A percentile compares a stretch with the other conserved stretches of the same genome.
Conservation (phyloP, 2,329 filamentous ascomycete genomes). For the Ascochyta fabae region DNA sequence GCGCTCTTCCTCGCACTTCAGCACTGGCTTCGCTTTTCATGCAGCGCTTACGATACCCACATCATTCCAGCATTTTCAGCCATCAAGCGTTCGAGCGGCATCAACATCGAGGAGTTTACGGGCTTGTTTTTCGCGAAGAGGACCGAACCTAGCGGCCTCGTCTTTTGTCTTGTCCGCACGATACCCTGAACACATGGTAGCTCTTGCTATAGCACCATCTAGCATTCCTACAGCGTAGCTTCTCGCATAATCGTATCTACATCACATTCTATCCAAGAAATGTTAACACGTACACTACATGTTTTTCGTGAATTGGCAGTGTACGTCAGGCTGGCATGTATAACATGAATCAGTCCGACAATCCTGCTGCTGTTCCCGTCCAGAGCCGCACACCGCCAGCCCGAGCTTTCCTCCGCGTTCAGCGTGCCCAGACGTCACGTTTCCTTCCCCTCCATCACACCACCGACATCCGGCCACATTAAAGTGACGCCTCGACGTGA, state of each 20-base stretch:
- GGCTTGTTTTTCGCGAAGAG: background rate
- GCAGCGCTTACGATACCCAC: slow-evolving; percentile 29
- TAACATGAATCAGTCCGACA: background rate
- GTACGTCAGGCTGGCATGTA: slow-evolving; percentile 6
- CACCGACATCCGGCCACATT: slow-evolving; percentile 16
- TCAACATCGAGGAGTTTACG: slow-evolving; percentile 11
- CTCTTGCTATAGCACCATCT: slow-evolving; percentile 1
- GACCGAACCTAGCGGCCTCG: background rate
- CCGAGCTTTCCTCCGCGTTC: slow-evolving; percentile 14
- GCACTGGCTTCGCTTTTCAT: slow-evolving; percentile 10
- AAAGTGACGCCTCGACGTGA: slow-evolving; percentile 22
- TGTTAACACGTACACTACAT: background rate
- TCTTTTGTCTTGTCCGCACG: slow-evolving; percentile 11
- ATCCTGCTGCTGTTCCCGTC: background rate
- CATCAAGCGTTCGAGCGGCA: slow-evolving; percentile 11
- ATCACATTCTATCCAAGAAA: background rate
- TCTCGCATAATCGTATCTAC: background rate
- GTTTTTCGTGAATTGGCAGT: background rate
- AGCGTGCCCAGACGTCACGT: slow-evolving; percentile 22
- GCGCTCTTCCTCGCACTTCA: background rate
- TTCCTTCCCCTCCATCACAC: slow-evolving; percentile 15
- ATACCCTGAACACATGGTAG: slow-evolving; percentile 16
- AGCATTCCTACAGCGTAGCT: slow-evolving; percentile 2
- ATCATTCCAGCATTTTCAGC: slow-evolving; percentile 14
- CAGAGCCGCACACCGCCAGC: slow-evolving; percentile 11